phyloP scores from a whole-genome alignment of 306 rosid species.

The Lotus japonicus region DNA sequence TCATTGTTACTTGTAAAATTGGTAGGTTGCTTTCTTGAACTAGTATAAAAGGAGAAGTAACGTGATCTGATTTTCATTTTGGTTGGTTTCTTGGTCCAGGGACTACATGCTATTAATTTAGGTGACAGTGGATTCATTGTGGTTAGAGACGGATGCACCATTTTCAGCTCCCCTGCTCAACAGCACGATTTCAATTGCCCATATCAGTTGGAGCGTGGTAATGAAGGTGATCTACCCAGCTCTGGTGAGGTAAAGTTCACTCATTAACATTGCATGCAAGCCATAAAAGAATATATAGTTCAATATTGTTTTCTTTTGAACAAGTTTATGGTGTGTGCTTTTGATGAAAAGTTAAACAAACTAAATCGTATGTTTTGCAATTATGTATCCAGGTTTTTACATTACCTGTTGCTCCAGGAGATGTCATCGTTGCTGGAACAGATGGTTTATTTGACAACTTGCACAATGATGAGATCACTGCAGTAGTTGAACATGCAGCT shows the following conservation, averaged over 20 bases:
- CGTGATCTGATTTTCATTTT: background rate
- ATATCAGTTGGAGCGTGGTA: constrained; percentile 81
- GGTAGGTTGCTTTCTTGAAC: background rate
- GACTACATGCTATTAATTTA: constrained; percentile 75
- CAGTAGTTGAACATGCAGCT: constrained; percentile 52
- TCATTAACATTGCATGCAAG: background rate
- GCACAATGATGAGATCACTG: constrained; percentile 55
- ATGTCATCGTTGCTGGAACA: constrained; percentile 75
- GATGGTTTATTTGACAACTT: constrained; percentile 92
- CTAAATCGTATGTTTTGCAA: constrained; percentile 2
- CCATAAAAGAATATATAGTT: background rate
- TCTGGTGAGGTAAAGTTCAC: constrained; percentile 71
- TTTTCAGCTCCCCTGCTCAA: constrained; percentile 80
- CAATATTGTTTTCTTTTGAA: too few relatives aligned
- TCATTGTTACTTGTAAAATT: background rate
- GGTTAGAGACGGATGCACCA: constrained; percentile 71
- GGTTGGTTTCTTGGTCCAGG: constrained; percentile 45
- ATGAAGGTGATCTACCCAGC: constrained; percentile 74
- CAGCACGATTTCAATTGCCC: constrained; percentile 86
- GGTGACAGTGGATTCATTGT: constrained; percentile 95
- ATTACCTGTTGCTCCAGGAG: constrained; percentile 58
- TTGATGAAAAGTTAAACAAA: background rate
- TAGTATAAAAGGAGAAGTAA: background rate
- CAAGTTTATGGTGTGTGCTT: too few relatives aligned
- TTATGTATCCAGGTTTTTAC: constrained; percentile 44